Conservation (phyloP, 177 flowering plant species). For the Vitis hybrid region DNA sequence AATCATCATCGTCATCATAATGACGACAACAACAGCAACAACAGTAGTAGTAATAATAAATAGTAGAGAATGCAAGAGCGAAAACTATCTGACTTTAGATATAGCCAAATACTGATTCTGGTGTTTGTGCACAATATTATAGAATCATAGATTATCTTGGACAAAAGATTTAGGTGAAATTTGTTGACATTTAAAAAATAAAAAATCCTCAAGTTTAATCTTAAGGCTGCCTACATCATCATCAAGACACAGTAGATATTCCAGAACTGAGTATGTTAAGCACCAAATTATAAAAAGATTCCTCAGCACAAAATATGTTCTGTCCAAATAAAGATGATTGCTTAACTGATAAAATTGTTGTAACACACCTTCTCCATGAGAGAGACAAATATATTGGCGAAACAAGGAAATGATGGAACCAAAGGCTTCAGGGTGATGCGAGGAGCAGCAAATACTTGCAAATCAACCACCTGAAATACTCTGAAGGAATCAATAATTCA, state of each 20-base stretch:
- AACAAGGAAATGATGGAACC: slow-evolving; percentile 93
- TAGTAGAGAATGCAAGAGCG: neutral
- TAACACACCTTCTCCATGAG: slow-evolving; percentile 89
- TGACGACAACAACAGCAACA: too few species aligned
- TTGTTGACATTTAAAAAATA: neutral
- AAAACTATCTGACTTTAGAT: neutral
- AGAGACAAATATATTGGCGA: slow-evolving; percentile 80
- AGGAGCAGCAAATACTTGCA: slow-evolving; percentile 94
- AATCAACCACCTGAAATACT: slow-evolving; percentile 71
- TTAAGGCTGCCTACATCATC: too few species aligned
- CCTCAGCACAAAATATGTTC: neutral
- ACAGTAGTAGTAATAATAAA: too few species aligned
- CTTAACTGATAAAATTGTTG: too few species aligned
- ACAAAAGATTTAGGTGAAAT: neutral
- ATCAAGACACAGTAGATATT: too few species aligned
- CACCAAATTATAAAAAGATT: neutral
- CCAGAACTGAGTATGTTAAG: too few species aligned
- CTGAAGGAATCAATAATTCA: slow-evolving; percentile 18
- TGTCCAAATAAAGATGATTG: too few species aligned
- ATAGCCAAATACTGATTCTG: neutral
- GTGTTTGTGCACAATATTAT: neutral
- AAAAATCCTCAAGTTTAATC: too few species aligned
- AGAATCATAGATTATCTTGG: neutral
- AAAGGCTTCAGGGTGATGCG: slow-evolving; percentile 94
- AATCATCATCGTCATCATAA: too few species aligned